These are phyloP conservation scores for Coemansia sp. DNA, from an alignment of 192 early-diverging fungal species.

Conservation along the genomic window DNA sequence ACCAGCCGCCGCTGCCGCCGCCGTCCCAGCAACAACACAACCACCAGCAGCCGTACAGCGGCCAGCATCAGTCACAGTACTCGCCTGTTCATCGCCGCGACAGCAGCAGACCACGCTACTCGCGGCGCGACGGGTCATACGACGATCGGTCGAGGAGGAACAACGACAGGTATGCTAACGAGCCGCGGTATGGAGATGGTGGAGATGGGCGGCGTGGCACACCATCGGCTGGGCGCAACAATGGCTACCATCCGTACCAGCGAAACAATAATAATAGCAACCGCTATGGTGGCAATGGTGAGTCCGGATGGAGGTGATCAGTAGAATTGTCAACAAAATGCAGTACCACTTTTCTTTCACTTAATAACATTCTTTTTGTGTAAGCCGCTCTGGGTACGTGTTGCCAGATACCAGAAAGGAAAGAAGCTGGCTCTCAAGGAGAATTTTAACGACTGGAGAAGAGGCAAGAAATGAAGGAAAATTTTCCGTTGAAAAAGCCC, in stretches of 20 bases:
- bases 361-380: not conserved
- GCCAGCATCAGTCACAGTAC: slow-evolving; percentile 29
- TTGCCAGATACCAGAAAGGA: too few relatives aligned
- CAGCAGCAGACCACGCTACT: slow-evolving; percentile 16
- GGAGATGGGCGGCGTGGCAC: slow-evolving; percentile 12
- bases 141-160: slow-evolving; percentile 16
- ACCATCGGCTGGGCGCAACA: slow-evolving; percentile 7
- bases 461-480: too few relatives aligned
- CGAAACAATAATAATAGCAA: slow-evolving; percentile 12
- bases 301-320: slow-evolving; percentile 29
- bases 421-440: too few relatives aligned
- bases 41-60: slow-evolving; percentile 13
- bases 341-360: not conserved
- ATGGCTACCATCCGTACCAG: slow-evolving; percentile 36
- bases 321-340: too few relatives aligned
- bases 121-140: slow-evolving; percentile 32
- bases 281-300: slow-evolving; percentile 5
- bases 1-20: slow-evolving; percentile 3
- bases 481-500: too few relatives aligned
- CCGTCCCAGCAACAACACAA: not conserved
- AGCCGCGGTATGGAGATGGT: not conserved
- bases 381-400: too few relatives aligned
- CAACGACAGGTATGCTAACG: slow-evolving; percentile 24
- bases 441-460: too few relatives aligned
- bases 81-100: slow-evolving; percentile 36